Conservation (phyloP, 495 filamentous ascomycete species). For the Filosporella fistucella region DNA sequence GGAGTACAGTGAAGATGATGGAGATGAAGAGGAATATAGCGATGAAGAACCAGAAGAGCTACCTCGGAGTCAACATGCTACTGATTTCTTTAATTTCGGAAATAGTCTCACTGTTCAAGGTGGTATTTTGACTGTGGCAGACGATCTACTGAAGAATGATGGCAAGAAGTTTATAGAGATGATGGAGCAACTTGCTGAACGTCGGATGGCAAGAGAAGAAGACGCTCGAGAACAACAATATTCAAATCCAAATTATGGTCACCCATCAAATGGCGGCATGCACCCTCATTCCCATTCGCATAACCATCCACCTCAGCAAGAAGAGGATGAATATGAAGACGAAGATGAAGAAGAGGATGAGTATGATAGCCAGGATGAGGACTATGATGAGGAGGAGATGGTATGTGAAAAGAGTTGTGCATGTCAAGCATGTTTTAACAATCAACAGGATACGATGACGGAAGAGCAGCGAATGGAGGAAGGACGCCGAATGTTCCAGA, state of each 20-base stretch:
- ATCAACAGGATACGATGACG: slow-evolving; percentile 81
- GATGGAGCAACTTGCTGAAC: slow-evolving; percentile 99
- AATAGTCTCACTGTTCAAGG: slow-evolving; percentile 97
- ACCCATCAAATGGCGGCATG: slow-evolving; percentile 28
- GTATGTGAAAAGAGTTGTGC: slow-evolving; percentile 33
- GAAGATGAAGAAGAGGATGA: slow-evolving; percentile 70
- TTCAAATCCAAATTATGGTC: slow-evolving; percentile 39
- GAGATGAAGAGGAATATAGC: slow-evolving; percentile 44
- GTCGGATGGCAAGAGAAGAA: slow-evolving; percentile 93
- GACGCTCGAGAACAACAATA: slow-evolving; percentile 78
- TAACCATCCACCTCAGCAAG: slow-evolving; percentile 51
- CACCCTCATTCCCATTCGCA: slow-evolving; percentile 37
- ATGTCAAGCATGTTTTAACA: slow-evolving; percentile 25
- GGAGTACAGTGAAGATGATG: slow-evolving; percentile 37
- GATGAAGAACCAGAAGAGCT: slow-evolving; percentile 63
- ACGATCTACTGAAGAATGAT: slow-evolving; percentile 97
- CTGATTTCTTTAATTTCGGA: slow-evolving; percentile 95
- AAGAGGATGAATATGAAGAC: slow-evolving; percentile 68
- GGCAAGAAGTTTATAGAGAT: slow-evolving; percentile 99
- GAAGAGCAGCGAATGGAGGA: slow-evolving; percentile 99
- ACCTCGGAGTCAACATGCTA: slow-evolving; percentile 41
- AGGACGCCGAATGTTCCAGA: slow-evolving; percentile 98
- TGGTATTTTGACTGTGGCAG: slow-evolving; percentile 96
- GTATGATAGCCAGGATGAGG: slow-evolving; percentile 84
- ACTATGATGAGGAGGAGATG: slow-evolving; percentile 86